Conservation (phyloP, 1,139 yeast species). For the Scheffersomyces segobiensis region DNA sequence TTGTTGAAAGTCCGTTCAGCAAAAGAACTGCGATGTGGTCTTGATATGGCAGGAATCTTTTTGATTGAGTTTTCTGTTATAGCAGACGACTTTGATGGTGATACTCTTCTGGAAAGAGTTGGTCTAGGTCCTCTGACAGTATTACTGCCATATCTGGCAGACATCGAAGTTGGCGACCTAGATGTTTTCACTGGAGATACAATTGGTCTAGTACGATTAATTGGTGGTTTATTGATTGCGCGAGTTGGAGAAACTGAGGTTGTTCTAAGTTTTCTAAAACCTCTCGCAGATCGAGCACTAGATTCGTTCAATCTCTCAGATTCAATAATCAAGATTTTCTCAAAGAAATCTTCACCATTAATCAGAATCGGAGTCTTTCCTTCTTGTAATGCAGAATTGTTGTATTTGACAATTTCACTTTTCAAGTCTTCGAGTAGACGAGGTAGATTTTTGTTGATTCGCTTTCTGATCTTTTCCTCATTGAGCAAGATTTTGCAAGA, state of each 20-base stretch:
- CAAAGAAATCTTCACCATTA: conserved; percentile 49
- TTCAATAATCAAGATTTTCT: conserved; percentile 44
- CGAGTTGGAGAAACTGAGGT: neutral
- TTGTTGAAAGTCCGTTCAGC: conserved; percentile 6
- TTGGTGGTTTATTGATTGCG: neutral
- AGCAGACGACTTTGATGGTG: conserved; percentile 9
- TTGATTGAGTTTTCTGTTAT: neutral
- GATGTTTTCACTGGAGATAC: conserved; percentile 1
- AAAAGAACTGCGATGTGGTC: neutral
- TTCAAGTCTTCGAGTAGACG: conserved; percentile 55
- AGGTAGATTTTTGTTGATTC: conserved; percentile 68
- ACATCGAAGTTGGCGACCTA: conserved; percentile 1
- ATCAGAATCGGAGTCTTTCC: conserved; percentile 42
- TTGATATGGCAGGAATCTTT: neutral
- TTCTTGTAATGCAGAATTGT: conserved; percentile 27
- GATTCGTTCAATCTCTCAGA: conserved; percentile 26
- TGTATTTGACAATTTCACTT: conserved; percentile 47
- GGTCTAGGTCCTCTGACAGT: neutral
- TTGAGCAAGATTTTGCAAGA: conserved; percentile 76
- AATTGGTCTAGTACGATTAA: neutral
- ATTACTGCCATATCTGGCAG: neutral
- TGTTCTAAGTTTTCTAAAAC: neutral
- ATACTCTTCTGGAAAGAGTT: conserved; percentile 5
- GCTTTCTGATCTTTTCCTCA: conserved; percentile 77
- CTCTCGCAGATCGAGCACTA: conserved; percentile 1